Evolutionary conservation across 768 basidiomycete species (phyloP).

Genomic region (Gelatoporia subvermispora): DNA sequence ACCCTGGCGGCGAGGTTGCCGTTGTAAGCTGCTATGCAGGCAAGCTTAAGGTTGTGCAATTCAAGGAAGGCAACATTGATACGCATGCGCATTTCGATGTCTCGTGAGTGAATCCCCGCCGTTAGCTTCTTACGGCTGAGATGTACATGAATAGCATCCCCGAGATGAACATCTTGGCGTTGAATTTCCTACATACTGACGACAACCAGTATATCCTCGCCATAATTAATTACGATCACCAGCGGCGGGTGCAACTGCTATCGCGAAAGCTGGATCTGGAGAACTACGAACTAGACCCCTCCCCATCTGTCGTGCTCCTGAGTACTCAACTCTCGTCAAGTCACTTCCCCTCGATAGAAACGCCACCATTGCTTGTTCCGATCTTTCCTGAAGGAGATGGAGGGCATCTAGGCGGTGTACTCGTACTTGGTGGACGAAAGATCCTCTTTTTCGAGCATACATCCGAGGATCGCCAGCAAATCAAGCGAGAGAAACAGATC

Average conservation of each 20-base stretch:
- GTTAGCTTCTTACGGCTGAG: slow-evolving; percentile 3
- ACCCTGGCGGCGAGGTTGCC: slow-evolving; percentile 55
- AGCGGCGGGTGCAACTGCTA: slow-evolving; percentile 56
- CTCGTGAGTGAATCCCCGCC: slow-evolving; percentile 40
- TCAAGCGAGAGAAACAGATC: slow-evolving; percentile 51
- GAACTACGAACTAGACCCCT: slow-evolving; percentile 46
- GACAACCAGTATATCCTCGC: slow-evolving; percentile 46
- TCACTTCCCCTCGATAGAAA: slow-evolving; percentile 30
- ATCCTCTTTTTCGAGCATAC: slow-evolving; percentile 59
- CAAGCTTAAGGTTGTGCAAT: slow-evolving; percentile 58
- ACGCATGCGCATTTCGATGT: slow-evolving; percentile 55
- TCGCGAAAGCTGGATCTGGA: slow-evolving; percentile 49
- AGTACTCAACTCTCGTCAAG: slow-evolving; percentile 49
- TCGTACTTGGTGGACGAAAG: slow-evolving; percentile 66
- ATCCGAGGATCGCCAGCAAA: slow-evolving; percentile 40
- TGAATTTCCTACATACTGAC: slow-evolving; percentile 51
- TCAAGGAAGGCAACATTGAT: slow-evolving; percentile 52
- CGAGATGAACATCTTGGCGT: slow-evolving; percentile 63
- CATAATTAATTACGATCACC: slow-evolving; percentile 64
- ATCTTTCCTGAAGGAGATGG: slow-evolving; percentile 32
- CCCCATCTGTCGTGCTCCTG: slow-evolving; percentile 32
- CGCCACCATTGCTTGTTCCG: slow-evolving; percentile 20
- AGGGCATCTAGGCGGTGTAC: slow-evolving; percentile 54
- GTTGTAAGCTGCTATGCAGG: slow-evolving; percentile 65
- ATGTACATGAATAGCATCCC: slow-evolving; percentile 52